Conservation (phyloP, 768 basidiomycete genomes). For the Mycena galopus region DNA sequence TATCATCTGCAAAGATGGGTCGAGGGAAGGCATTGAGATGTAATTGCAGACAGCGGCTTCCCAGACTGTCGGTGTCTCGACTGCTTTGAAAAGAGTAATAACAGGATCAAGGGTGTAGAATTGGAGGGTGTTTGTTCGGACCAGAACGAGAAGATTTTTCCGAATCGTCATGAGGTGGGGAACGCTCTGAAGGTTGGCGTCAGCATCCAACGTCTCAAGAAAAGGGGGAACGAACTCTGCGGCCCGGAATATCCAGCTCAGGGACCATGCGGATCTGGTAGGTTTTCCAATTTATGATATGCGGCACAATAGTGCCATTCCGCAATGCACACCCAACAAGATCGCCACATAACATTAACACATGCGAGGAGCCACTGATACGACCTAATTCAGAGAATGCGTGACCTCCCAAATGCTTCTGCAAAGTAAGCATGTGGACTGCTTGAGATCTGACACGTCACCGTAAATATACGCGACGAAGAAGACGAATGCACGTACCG, state of each 20-base stretch:
- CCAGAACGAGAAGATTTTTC: neutral
- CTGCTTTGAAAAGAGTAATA: neutral
- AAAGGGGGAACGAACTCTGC: constrained; percentile 1
- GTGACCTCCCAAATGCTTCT: neutral
- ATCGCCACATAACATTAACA: constrained; percentile 20
- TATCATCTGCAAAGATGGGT: neutral
- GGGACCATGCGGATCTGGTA: neutral
- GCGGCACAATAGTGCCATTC: neutral
- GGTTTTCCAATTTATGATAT: constrained; percentile 15
- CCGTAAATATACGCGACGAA: neutral
- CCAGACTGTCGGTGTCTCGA: constrained; percentile 14
- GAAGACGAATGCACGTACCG: neutral
- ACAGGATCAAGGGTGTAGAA: neutral
- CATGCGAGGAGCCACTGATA: constrained; percentile 18
- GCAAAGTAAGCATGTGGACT: constrained; percentile 14
- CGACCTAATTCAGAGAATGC: constrained; percentile 12
- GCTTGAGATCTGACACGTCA: constrained; percentile 7
- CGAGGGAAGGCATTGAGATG: neutral
- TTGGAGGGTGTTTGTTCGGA: neutral
- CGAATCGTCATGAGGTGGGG: constrained; percentile 18
- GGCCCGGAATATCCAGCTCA: constrained; percentile 7
- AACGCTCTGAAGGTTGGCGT: constrained; percentile 6
- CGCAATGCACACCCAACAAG: constrained; percentile 20
- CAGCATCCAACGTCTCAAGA: neutral
- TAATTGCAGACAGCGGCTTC: constrained; percentile 12